Conservation (phyloP, 495 filamentous ascomycete genomes). For the Penicillium mononematosum region DNA sequence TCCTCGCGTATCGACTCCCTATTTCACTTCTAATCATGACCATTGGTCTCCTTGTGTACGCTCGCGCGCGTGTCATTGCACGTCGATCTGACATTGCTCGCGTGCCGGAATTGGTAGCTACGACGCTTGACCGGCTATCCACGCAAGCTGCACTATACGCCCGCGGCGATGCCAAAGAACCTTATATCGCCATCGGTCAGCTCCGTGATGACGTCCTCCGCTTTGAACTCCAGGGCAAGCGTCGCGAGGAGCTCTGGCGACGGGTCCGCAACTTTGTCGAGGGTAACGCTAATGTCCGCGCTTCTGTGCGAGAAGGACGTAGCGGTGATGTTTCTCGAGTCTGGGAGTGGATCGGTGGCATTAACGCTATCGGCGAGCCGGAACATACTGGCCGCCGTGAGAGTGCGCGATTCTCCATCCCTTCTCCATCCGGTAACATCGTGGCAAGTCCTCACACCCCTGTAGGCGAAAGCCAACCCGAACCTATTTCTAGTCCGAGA, state of each 20-base stretch:
- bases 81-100: constrained; percentile 62
- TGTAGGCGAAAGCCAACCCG: constrained; percentile 20
- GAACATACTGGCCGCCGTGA: constrained; percentile 34
- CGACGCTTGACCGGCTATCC: constrained; percentile 78
- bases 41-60: constrained; percentile 52
- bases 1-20: constrained; percentile 93
- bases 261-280: constrained; percentile 82
- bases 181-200: constrained; percentile 81
- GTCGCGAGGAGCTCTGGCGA: constrained; percentile 77
- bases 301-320: constrained; percentile 74
- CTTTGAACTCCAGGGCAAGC: constrained; percentile 69
- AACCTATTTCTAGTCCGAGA: constrained; percentile 29
- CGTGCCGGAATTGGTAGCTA: constrained; percentile 75
- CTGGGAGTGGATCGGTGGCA: constrained; percentile 96
- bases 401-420: constrained; percentile 44
- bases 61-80: constrained; percentile 52
- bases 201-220: constrained; percentile 88
- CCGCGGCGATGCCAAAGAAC: constrained; percentile 63
- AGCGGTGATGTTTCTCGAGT: constrained; percentile 83
- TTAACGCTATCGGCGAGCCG: constrained; percentile 43
- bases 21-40: constrained; percentile 68
- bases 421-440: constrained; percentile 23
- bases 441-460: constrained; percentile 39
- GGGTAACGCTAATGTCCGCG: constrained; percentile 87
- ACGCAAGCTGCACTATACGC: constrained; percentile 75